Evolutionary conservation across 2,329 filamentous ascomycete genomes (phyloP).

Genomic region (Cadophora sp.): DNA sequence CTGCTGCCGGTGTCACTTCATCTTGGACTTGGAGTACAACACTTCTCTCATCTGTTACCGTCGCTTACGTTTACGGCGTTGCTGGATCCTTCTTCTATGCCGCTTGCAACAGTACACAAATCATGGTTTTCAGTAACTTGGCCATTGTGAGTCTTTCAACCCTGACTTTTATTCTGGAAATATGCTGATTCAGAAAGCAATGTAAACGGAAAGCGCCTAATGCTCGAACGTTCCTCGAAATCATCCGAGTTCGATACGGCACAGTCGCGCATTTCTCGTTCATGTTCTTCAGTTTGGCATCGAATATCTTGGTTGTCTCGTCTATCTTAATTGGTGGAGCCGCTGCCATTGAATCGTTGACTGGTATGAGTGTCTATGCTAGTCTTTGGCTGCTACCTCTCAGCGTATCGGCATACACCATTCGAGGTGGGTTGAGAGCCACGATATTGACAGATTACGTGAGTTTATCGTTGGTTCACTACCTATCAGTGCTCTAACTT

Average conservation of each 20-base stretch:
- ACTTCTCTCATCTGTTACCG: slow-evolving; percentile 49
- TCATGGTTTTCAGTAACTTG: slow-evolving; percentile 25
- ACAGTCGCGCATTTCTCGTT: slow-evolving; percentile 75
- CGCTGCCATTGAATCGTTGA: slow-evolving; percentile 72
- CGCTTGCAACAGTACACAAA: slow-evolving; percentile 26
- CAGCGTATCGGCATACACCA: slow-evolving; percentile 80
- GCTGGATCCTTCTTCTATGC: slow-evolving; percentile 25
- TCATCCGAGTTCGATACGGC: slow-evolving; percentile 81
- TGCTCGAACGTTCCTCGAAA: slow-evolving; percentile 74
- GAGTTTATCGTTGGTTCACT: not conserved
- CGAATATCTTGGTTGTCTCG: slow-evolving; percentile 83
- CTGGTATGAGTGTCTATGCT: slow-evolving; percentile 76
- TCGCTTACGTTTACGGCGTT: slow-evolving; percentile 24
- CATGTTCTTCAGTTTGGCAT: slow-evolving; percentile 79
- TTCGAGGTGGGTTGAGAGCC: slow-evolving; percentile 78
- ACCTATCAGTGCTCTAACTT: not conserved
- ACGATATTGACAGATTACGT: slow-evolving; percentile 74
- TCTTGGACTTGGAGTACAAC: slow-evolving; percentile 80
- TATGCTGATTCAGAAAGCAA: slow-evolving; percentile 47
- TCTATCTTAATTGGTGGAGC: slow-evolving; percentile 88
- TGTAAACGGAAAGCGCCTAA: slow-evolving; percentile 85
- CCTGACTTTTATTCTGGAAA: not conserved
- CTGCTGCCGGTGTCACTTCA: slow-evolving; percentile 84
- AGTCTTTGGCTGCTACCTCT: slow-evolving; percentile 80
- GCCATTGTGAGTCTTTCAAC: slow-evolving; percentile 16